phyloP scores from a whole-genome alignment of 108 stramenopile genomes.

The Skeletonema menzelii region DNA sequence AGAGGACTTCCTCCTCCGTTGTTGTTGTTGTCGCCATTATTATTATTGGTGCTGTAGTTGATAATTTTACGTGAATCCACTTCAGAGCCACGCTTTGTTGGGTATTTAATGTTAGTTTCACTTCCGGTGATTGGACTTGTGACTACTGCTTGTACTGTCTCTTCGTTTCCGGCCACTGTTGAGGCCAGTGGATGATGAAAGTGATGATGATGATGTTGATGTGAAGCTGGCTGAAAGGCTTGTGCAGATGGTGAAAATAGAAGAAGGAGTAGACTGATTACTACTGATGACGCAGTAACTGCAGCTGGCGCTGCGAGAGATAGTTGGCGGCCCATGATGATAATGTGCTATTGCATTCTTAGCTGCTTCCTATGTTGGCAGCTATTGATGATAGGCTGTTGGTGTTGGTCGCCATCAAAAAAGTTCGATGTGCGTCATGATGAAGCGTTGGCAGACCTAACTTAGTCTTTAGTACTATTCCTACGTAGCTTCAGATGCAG shows the following conservation, averaged over 20 bases:
- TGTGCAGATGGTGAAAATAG: neutral
- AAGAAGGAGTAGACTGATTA: too few relatives aligned
- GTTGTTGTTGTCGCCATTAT: neutral
- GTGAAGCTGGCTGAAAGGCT: conserved; percentile 10
- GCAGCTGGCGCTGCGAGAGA: neutral
- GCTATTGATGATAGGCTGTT: too few relatives aligned
- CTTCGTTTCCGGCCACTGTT: neutral
- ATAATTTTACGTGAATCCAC: conserved; percentile 83
- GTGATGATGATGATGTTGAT: neutral
- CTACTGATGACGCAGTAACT: neutral
- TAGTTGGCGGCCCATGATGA: neutral
- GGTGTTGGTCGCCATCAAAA: too few relatives aligned
- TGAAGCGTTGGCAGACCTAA: too few relatives aligned
- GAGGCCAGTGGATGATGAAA: neutral
- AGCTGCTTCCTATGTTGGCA: too few relatives aligned
- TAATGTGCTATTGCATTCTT: too few relatives aligned
- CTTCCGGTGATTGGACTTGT: conserved; percentile 21
- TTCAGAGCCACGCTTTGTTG: conserved; percentile 71
- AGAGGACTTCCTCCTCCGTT: conserved; percentile 56
- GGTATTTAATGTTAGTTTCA: conserved; percentile 66
- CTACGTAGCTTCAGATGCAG: too few relatives aligned
- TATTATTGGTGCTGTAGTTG: conserved; percentile 11
- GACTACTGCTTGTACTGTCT: conserved; percentile 1
- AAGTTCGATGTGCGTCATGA: too few relatives aligned
- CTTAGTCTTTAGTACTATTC: too few relatives aligned